Evolutionary conservation across 1,284 basidiomycete genomes (phyloP), one percentile per base, ranked within the genome.

Genomic region (Abortiporus biennis): DNA sequence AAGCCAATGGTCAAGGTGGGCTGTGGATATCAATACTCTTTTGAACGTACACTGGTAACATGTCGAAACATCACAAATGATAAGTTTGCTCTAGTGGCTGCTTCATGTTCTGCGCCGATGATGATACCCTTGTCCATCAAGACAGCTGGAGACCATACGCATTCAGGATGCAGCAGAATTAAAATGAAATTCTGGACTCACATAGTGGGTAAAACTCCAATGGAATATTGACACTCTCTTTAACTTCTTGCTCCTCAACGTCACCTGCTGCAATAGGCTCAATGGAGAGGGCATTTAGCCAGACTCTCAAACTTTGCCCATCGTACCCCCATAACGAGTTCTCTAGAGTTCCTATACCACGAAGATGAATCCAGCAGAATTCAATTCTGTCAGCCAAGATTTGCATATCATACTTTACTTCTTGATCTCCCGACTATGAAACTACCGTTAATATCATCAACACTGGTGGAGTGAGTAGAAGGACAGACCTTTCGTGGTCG

Each of bases 81-180:
- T 4, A 99, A 68, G 42, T 85, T 88, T 15, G 76, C 68, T 30
- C 90, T 77, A 17, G 85, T 71, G 2, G 81, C 85, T 1, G 81
- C 78, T 59, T 96, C 92, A 43, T 94, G 81, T 54, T 98, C 93
- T 29, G 90, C 90, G 6, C 95, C 96, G 43, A 99, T 93, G 48
- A 99, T 91, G 52, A 99, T 96, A 0, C 94, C 96, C 59, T 97
- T 98, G 61, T 98, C 93, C 88, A 99, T 95, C 16, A 99, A 73
- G 4, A 96, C 92, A 46, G 93, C 92, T 95, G 50, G 11, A 33
- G 34, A 32, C 13, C 13, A 12, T 21, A 3, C 30, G 25, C 35
- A 6, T 11, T 8, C 40, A 44, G 27, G 27, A n/a, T 29, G 27
- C 27, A 29, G n/a, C n/a, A n/a, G n/a, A 29, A 29, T 8, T 8